A percentile compares a stretch with the other conserved stretches of the same genome.
Conservation (phyloP, 2,329 filamentous ascomycete species). For the Ascochyta viciae-villosae region DNA sequence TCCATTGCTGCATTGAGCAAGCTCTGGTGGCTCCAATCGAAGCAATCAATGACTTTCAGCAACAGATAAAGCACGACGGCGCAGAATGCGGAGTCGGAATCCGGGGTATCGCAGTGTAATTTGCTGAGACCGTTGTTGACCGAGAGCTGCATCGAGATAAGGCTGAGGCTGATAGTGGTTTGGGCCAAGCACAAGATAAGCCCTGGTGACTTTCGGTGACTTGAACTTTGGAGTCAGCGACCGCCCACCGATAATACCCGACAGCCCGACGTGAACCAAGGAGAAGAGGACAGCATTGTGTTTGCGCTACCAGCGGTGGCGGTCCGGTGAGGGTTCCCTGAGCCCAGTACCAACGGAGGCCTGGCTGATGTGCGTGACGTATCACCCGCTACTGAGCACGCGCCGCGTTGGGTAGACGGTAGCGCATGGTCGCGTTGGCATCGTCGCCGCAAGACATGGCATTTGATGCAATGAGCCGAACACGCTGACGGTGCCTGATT, state of each 20-base stretch:
- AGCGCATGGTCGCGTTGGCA: constrained; percentile 1
- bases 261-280: constrained; percentile 6
- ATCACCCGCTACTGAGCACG: constrained; percentile 12
- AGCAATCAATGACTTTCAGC: not conserved
- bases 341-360: not conserved
- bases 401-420: constrained; percentile 1
- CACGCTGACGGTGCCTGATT: not conserved
- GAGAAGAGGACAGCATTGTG: constrained; percentile 1
- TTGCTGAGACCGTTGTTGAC: constrained; percentile 11
- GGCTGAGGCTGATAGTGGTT: constrained; percentile 18
- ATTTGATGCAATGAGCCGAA: not conserved
- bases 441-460: not conserved
- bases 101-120: constrained; percentile 14
- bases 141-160: constrained; percentile 18
- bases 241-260: constrained; percentile 15
- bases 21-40: not conserved
- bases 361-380: constrained; percentile 13
- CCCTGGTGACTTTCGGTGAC: constrained; percentile 8
- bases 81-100: constrained; percentile 12
- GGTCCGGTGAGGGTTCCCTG: not conserved
- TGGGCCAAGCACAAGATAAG: constrained; percentile 16
- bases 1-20: constrained; percentile 6
- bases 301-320: constrained; percentile 6
- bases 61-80: constrained; percentile 8
- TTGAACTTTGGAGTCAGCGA: constrained; percentile 16